Percentiles rank a stretch among this genome's conserved stretches.
These are phyloP conservation scores for Alternaria sp. DNA, from an alignment of 2,329 filamentous ascomycete species.

Conservation along the genomic window DNA sequence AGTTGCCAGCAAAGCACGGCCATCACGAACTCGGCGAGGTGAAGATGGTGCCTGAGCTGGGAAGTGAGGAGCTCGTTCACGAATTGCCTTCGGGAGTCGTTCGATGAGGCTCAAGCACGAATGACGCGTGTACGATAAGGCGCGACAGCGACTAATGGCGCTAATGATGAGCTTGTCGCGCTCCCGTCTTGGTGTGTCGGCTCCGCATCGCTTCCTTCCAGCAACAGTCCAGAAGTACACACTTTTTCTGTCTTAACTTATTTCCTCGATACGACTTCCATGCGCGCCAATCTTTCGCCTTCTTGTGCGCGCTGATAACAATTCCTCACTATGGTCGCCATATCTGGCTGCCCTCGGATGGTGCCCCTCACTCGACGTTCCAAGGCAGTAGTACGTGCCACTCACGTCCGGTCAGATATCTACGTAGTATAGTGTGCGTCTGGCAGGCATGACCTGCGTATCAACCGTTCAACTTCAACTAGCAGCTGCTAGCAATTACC, in stretches of 20 bases:
- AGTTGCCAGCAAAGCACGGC: background rate
- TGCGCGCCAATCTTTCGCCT: accelerated
- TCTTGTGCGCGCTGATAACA: accelerated
- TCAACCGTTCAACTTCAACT: too few species aligned
- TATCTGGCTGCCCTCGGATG: too few species aligned
- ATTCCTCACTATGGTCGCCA: too few species aligned
- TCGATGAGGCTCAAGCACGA: background rate
- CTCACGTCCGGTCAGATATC: too few species aligned
- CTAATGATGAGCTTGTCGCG: background rate
- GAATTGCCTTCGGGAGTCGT: background rate
- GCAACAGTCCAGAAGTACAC: background rate
- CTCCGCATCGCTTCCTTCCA: background rate
- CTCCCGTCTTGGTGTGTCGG: accelerated
- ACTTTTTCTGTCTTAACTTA: too few species aligned
- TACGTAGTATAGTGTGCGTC: too few species aligned
- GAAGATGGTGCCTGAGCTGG: background rate
- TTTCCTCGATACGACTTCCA: too few species aligned
- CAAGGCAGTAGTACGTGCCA: too few species aligned
- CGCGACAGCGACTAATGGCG: background rate
- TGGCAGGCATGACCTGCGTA: too few species aligned
- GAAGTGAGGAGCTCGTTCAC: background rate
- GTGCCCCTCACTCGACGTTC: too few species aligned
- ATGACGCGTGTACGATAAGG: background rate
- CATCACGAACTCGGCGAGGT: background rate
- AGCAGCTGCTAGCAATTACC: too few species aligned